These are phyloP conservation scores for Metroxylon sagu DNA, from an alignment of 176 grass and related monocot species.

Conservation along the genomic window DNA sequence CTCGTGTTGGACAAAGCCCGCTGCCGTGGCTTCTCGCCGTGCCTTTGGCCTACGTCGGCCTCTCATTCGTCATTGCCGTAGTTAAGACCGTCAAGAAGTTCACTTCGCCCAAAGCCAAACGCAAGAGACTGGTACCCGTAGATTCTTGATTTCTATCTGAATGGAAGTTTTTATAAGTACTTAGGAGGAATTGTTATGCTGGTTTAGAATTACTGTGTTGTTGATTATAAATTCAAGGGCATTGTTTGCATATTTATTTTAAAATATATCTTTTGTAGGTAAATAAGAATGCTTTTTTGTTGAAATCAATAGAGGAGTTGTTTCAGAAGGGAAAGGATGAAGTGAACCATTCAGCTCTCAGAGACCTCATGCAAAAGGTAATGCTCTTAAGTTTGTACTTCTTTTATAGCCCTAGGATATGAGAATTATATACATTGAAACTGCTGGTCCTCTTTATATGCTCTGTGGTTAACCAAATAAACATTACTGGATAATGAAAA, in stretches of 20 bases:
- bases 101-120: conserved; percentile 73
- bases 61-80: conserved; percentile 59
- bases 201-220: too few species aligned
- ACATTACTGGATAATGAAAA: too few species aligned
- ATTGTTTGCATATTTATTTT: too few species aligned
- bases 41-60: conserved; percentile 57
- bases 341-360: conserved; percentile 53
- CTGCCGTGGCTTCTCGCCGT: conserved; percentile 74
- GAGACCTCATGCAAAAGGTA: conserved; percentile 66
- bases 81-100: conserved; percentile 58
- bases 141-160: background rate
- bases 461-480: too few species aligned
- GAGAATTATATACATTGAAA: too few species aligned
- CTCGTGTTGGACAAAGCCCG: conserved; percentile 61
- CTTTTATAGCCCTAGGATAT: background rate
- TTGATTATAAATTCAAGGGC: too few species aligned
- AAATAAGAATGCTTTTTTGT: conserved; percentile 60
- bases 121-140: conserved; percentile 55
- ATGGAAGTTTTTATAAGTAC: background rate
- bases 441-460: too few species aligned
- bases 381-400: conserved; percentile 8
- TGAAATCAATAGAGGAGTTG: conserved; percentile 65
- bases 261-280: conserved; percentile 40
- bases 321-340: conserved; percentile 57
- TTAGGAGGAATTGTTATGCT: too few species aligned